Evolutionary conservation across 1,284 basidiomycete species (phyloP).

Genomic region (Fomitopsis palustris): DNA sequence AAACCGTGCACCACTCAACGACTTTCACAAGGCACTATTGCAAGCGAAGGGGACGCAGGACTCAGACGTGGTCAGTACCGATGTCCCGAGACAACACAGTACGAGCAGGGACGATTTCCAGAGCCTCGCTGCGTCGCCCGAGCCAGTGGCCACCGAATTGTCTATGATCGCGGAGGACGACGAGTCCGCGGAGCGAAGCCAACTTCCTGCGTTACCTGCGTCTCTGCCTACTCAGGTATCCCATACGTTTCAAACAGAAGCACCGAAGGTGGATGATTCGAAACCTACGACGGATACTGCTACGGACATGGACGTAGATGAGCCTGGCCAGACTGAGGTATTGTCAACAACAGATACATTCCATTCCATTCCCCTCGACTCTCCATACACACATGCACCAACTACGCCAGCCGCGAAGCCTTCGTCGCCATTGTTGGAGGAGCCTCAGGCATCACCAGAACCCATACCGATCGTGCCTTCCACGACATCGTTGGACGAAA

Average conservation of each 20-base stretch:
- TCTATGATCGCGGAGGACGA: slow-evolving; percentile 74
- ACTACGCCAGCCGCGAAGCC: slow-evolving; percentile 8
- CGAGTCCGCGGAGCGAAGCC: slow-evolving; percentile 38
- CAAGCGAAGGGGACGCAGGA: slow-evolving; percentile 25
- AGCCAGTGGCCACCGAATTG: slow-evolving; percentile 34
- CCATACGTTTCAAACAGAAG: background rate
- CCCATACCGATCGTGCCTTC: slow-evolving; percentile 26
- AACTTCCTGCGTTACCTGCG: slow-evolving; percentile 9
- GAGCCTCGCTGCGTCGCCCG: background rate
- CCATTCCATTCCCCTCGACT: slow-evolving; percentile 36
- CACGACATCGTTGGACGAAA: slow-evolving; percentile 12
- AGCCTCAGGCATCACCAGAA: slow-evolving; percentile 17
- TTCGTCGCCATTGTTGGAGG: slow-evolving; percentile 11
- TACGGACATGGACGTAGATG: slow-evolving; percentile 9
- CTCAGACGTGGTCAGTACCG: background rate
- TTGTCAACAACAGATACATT: slow-evolving; percentile 28
- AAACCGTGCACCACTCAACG: slow-evolving; percentile 42
- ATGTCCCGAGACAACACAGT: no score
- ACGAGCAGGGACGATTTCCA: background rate
- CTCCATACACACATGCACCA: slow-evolving; percentile 17
- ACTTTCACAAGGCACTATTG: slow-evolving; percentile 48
- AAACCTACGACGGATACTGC: background rate
- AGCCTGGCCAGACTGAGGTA: slow-evolving; percentile 6
- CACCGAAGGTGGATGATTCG: background rate
- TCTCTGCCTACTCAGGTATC: background rate